phyloP scores from a whole-genome alignment of 2,329 filamentous ascomycete genomes.

The Aotearoamyces nothofagi region DNA sequence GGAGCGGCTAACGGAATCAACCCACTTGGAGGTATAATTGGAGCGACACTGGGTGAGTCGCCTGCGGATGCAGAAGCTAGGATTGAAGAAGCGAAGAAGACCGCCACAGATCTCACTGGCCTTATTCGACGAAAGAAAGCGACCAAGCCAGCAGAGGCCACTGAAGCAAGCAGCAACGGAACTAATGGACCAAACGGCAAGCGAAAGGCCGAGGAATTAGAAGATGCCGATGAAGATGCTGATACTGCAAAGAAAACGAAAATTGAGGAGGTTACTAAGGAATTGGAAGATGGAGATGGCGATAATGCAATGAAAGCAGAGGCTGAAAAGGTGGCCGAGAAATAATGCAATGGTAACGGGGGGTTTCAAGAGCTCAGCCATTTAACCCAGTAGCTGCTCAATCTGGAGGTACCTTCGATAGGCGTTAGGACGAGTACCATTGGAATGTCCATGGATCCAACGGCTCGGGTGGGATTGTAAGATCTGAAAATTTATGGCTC shows the following conservation, averaged over 20 bases:
- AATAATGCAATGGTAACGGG: no score
- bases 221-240: constrained; percentile 19
- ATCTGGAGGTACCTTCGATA: no score
- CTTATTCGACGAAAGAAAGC: constrained; percentile 55
- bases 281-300: no score
- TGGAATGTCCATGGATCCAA: no score
- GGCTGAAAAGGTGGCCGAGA: no score
- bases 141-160: constrained; percentile 17
- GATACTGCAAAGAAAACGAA: constrained; percentile 19
- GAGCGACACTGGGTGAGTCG: constrained; percentile 46
- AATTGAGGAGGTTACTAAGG: no score
- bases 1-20: constrained; percentile 25
- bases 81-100: constrained; percentile 58
- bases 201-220: constrained; percentile 34
- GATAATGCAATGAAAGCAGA: no score
- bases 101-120: constrained; percentile 58
- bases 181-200: constrained; percentile 33
- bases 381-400: no score
- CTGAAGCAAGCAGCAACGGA: constrained; percentile 18
- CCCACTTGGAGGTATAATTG: constrained; percentile 43
- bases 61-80: constrained; percentile 44
- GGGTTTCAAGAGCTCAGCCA: no score
- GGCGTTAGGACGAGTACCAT: no score
- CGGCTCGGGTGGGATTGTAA: no score
- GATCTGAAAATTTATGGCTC: no score